Conservation (phyloP, 2,329 filamentous ascomycete genomes). For the Conoideocrella luteorostrata region DNA sequence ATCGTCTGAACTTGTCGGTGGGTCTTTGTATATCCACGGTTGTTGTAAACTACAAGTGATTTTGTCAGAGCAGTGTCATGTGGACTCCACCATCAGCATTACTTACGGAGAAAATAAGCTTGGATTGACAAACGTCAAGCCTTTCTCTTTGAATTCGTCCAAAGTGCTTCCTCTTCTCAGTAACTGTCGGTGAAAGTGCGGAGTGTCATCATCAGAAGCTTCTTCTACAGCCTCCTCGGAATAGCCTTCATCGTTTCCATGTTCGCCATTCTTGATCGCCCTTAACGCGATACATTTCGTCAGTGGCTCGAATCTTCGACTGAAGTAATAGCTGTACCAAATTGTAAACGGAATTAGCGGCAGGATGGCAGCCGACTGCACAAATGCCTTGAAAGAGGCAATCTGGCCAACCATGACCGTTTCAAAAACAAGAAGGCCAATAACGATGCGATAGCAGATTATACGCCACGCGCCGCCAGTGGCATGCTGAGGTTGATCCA, state of each 20-base stretch:
- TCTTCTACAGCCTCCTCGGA: constrained; percentile 28
- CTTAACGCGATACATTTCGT: constrained; percentile 88
- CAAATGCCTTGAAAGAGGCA: constrained; percentile 66
- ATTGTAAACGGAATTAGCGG: constrained; percentile 75
- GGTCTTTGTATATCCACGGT: constrained; percentile 61
- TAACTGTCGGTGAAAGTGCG: constrained; percentile 31
- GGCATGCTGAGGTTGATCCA: constrained; percentile 93
- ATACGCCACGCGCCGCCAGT: constrained; percentile 94
- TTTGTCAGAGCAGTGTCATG: background rate
- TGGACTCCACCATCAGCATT: background rate
- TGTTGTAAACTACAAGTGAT: constrained; percentile 49
- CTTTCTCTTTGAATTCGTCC: constrained; percentile 67
- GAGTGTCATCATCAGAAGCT: constrained; percentile 37
- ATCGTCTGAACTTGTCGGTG: constrained; percentile 33
- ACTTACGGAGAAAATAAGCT: constrained; percentile 63
- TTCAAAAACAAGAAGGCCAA: constrained; percentile 85
- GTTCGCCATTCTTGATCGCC: constrained; percentile 61
- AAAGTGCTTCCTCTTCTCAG: constrained; percentile 55
- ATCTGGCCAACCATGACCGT: constrained; percentile 84
- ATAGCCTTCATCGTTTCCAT: constrained; percentile 34
- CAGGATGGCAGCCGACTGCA: constrained; percentile 63
- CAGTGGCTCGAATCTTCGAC: constrained; percentile 74
- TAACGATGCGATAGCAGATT: constrained; percentile 85
- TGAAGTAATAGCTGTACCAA: constrained; percentile 85
- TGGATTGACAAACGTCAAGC: constrained; percentile 68